These are phyloP conservation scores for Dioscorea dumetorum DNA, from an alignment of 106 monocot species.

Conservation along the genomic window DNA sequence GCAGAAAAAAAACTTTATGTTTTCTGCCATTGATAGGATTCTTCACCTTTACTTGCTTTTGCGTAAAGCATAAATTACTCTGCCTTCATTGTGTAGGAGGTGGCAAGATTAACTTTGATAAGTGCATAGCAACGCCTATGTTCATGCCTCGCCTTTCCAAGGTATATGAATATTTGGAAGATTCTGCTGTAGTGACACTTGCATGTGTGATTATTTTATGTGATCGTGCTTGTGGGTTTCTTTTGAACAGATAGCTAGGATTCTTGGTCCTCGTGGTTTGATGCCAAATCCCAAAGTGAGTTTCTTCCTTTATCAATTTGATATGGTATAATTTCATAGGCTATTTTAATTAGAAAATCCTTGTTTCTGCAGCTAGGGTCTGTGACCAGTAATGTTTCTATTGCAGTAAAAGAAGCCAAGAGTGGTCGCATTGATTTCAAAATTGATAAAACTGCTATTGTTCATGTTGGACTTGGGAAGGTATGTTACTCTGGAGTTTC, in stretches of 20 bases:
- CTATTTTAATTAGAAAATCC: background rate
- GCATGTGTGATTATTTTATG: background rate
- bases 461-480: conserved; percentile 96
- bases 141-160: conserved; percentile 90
- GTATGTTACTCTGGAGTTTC: conserved; percentile 27
- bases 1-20: no score
- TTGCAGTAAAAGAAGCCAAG: conserved; percentile 78
- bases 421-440: conserved; percentile 92
- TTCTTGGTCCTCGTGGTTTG: conserved; percentile 93
- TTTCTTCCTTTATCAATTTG: background rate
- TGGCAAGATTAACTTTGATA: conserved; percentile 90
- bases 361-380: conserved; percentile 66
- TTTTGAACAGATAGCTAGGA: conserved; percentile 62
- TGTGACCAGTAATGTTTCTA: conserved; percentile 83
- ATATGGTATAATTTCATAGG: background rate
- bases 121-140: conserved; percentile 83
- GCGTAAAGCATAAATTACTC: no score
- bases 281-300: conserved; percentile 98
- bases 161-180: conserved; percentile 28
- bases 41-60: no score
- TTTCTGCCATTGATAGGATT: no score
- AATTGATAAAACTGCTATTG: conserved; percentile 89
- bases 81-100: conserved; percentile 49
- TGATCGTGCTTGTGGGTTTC: conserved; percentile 1
- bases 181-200: background rate